phyloP scores from a whole-genome alignment of 148 eudicot genomes.

The Silene uniflora region DNA sequence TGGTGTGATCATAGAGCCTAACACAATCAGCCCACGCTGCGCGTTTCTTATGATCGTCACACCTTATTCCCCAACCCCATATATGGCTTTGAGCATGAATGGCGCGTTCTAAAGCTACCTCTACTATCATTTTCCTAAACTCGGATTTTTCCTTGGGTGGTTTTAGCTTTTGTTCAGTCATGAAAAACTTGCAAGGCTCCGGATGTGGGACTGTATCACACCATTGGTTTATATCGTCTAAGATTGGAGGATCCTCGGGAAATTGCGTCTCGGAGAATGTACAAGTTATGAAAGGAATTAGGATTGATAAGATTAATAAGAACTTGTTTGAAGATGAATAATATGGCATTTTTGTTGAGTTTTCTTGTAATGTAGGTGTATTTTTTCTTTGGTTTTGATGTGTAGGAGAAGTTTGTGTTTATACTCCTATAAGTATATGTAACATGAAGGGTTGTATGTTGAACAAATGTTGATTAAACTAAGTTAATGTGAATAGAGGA shows the following conservation, averaged over 20 bases:
- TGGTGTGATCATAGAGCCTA: constrained; percentile 45
- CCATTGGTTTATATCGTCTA: constrained; percentile 37
- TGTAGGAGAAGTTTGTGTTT: constrained; percentile 21
- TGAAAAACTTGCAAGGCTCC: constrained; percentile 42
- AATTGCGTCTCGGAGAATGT: not conserved
- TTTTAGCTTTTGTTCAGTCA: constrained; percentile 24
- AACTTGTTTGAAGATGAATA: constrained; percentile 13
- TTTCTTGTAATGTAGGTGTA: constrained; percentile 4
- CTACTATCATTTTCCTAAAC: constrained; percentile 46
- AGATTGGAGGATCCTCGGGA: constrained; percentile 15
- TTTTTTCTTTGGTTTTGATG: constrained; percentile 13
- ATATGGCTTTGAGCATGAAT: constrained; percentile 32
- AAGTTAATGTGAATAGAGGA: constrained; percentile 4
- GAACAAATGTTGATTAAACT: not conserved
- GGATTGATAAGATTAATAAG: constrained; percentile 5
- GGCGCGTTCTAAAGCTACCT: constrained; percentile 50
- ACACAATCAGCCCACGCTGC: constrained; percentile 59
- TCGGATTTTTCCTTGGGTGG: constrained; percentile 45
- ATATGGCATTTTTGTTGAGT: constrained; percentile 23
- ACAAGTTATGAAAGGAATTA: constrained; percentile 10
- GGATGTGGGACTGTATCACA: constrained; percentile 55
- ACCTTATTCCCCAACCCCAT: constrained; percentile 30
- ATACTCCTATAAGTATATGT: constrained; percentile 11
- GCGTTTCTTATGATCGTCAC: constrained; percentile 36
- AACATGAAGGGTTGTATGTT: not conserved